Conservation (phyloP, 352 stramenopile species). For the Pythium graminicola region DNA sequence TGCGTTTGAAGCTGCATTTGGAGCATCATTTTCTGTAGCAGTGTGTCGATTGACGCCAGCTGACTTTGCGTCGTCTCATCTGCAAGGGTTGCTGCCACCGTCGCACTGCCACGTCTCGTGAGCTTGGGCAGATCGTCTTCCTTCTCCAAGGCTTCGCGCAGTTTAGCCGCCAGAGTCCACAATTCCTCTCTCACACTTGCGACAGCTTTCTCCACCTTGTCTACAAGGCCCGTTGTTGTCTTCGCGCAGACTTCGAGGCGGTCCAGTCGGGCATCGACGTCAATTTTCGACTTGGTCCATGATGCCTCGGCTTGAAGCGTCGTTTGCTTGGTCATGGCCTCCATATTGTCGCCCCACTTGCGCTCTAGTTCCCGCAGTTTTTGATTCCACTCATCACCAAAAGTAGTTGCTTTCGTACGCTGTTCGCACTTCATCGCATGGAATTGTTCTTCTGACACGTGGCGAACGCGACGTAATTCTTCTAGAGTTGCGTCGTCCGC, state of each 20-base stretch:
- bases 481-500: conserved; percentile 34
- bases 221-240: conserved; percentile 8
- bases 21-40: conserved; percentile 60
- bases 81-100: neutral
- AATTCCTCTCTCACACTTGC: neutral
- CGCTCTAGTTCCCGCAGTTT: conserved; percentile 21
- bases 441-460: conserved; percentile 45
- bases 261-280: conserved; percentile 22
- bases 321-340: conserved; percentile 1
- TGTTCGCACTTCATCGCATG: conserved; percentile 34
- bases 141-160: neutral
- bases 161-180: neutral
- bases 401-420: conserved; percentile 27
- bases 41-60: conserved; percentile 37
- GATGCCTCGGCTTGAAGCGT: neutral
- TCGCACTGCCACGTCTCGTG: neutral
- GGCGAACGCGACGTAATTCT: conserved; percentile 33
- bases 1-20: conserved; percentile 50
- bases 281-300: neutral
- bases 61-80: conserved; percentile 14
- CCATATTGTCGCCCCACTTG: conserved; percentile 15
- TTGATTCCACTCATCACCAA: conserved; percentile 28
- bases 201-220: neutral
- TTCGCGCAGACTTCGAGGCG: conserved; percentile 14
- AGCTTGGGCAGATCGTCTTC: neutral